Conservation (phyloP, 352 stramenopile species). For the Phytophthora pinifolia region DNA sequence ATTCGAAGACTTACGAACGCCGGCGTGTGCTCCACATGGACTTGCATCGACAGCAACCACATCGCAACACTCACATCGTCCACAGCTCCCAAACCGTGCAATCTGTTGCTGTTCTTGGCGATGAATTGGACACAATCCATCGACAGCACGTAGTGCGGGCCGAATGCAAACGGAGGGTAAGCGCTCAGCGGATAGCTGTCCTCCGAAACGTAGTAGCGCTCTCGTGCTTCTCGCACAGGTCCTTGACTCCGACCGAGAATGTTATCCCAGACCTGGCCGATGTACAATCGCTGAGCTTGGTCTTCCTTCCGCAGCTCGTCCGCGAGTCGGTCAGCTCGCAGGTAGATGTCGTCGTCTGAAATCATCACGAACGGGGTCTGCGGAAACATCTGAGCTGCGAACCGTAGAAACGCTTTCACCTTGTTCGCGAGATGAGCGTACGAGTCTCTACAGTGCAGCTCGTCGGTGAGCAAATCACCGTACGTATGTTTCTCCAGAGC, state of each 20-base stretch:
- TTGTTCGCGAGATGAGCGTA: constrained; percentile 56
- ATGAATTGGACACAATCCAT: constrained; percentile 50
- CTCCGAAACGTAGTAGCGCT: constrained; percentile 39
- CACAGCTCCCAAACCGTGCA: constrained; percentile 33
- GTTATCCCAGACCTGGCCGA: constrained; percentile 24
- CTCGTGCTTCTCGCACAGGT: constrained; percentile 26
- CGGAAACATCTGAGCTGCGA: constrained; percentile 8
- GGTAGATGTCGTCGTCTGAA: constrained; percentile 56
- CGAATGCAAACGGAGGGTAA: constrained; percentile 45
- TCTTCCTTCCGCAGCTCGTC: constrained; percentile 3
- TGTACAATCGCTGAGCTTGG: constrained; percentile 6
- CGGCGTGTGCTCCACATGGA: constrained; percentile 32
- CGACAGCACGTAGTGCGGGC: constrained; percentile 52
- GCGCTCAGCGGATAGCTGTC: constrained; percentile 27
- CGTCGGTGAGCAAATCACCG: constrained; percentile 41
- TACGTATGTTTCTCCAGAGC: constrained; percentile 32
- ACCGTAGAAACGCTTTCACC: constrained; percentile 53
- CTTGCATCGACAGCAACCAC: constrained; percentile 54
- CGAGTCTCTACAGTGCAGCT: constrained; percentile 51
- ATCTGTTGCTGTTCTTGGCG: constrained; percentile 27
- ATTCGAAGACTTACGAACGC: constrained; percentile 3
- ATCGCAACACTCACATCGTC: constrained; percentile 54
- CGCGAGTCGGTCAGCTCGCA: constrained; percentile 24
- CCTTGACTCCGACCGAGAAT: constrained; percentile 16
- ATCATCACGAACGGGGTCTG: constrained; percentile 49